Evolutionary conservation across 192 early-diverging fungal species (phyloP).

Genomic region (Coemansia sp.): DNA sequence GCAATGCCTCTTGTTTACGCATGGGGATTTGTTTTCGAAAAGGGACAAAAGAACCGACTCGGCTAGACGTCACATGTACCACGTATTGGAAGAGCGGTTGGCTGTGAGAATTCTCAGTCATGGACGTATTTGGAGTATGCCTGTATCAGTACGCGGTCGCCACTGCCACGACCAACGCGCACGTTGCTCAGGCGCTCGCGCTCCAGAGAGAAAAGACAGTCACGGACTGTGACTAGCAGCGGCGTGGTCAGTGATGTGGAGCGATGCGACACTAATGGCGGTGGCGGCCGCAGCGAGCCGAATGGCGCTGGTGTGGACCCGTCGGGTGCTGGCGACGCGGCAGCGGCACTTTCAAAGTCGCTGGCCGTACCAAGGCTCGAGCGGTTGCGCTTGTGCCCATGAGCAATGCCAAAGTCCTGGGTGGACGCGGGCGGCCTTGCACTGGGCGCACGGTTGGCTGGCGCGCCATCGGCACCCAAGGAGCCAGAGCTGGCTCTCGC

Average conservation of each 20-base stretch:
- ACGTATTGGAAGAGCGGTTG: too few relatives aligned
- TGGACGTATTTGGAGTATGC: conserved; percentile 22
- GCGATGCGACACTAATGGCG: conserved; percentile 25
- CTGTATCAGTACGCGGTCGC: conserved; percentile 43
- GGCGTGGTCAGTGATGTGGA: conserved; percentile 37
- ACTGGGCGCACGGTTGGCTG: conserved; percentile 13
- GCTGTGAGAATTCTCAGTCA: too few relatives aligned
- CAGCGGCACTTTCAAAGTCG: conserved; percentile 25
- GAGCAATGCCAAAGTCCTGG: neutral
- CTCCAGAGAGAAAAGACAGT: conserved; percentile 73
- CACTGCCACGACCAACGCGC: conserved; percentile 40
- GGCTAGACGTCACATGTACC: too few relatives aligned
- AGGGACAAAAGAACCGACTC: too few relatives aligned
- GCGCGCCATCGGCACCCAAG: neutral
- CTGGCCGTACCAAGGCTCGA: conserved; percentile 24
- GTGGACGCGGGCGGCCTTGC: neutral
- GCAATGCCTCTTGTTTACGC: too few relatives aligned
- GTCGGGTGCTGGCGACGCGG: conserved; percentile 19
- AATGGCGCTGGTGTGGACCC: neutral
- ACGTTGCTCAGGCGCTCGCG: conserved; percentile 55
- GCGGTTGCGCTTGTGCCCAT: conserved; percentile 25
- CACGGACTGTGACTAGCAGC: conserved; percentile 63
- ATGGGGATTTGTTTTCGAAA: too few relatives aligned
- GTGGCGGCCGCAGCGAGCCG: conserved; percentile 7
- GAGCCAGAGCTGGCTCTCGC: neutral